phyloP scores from a whole-genome alignment of 177 flowering plant genomes.

The Vitis hybrid region DNA sequence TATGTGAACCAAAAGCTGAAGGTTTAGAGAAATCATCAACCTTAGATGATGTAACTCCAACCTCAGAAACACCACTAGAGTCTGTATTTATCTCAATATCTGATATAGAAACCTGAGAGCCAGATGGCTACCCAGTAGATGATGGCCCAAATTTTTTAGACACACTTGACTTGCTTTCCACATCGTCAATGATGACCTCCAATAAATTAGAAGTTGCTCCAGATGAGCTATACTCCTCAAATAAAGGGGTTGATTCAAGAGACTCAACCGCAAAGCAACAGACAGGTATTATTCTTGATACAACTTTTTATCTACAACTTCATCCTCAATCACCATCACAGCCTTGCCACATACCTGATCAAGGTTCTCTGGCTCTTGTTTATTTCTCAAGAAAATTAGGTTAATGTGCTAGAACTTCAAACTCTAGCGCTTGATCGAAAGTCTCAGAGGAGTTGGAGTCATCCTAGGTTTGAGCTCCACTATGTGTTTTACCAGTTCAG shows the following conservation, averaged over 20 bases:
- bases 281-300: constrained; percentile 43
- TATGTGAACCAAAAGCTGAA: constrained; percentile 37
- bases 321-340: constrained; percentile 51
- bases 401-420: no score
- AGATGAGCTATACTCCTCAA: constrained; percentile 89
- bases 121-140: constrained; percentile 50
- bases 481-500: no score
- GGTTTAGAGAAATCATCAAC: constrained; percentile 39
- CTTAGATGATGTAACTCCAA: constrained; percentile 26
- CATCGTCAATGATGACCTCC: constrained; percentile 80
- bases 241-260: constrained; percentile 85
- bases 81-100: constrained; percentile 45
- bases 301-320: constrained; percentile 20
- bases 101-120: constrained; percentile 32
- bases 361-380: constrained; percentile 21
- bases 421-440: no score
- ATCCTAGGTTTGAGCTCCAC: no score
- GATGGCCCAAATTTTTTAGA: constrained; percentile 37
- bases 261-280: constrained; percentile 71
- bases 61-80: constrained; percentile 30
- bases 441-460: no score
- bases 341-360: constrained; percentile 67
- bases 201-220: constrained; percentile 85
- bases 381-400: no score
- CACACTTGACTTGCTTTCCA: constrained; percentile 53